Evolutionary conservation across 2,329 filamentous ascomycete species (phyloP), one percentile per base, ranked within the genome.

Genomic region (Furcasterigmium furcatum): DNA sequence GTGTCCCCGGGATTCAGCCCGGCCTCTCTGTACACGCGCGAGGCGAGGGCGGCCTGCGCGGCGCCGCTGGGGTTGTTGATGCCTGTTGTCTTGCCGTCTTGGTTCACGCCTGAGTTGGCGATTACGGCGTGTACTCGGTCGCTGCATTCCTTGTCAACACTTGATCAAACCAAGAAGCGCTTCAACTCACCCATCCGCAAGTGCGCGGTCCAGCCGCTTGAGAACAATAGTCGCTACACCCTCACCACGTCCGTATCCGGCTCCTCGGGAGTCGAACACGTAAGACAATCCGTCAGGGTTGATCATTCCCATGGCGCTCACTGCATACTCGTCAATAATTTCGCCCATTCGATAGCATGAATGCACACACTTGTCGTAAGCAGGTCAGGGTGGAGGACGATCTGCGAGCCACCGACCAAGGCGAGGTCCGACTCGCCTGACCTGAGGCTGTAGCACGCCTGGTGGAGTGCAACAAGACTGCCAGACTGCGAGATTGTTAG

Each of bases 161-260:
- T 7, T 7, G 24, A 27, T 7, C 24, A 27, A 7, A 7, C 12
- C 12, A 12, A 27, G 12, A 27, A 27, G 24, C 7, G 24, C 7
- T 27, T 7, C 7, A 27, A 27, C 24, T 7, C 12, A 27, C 24
- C 24, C 24, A 27, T 27, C 24, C 12, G 24, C 24, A 27, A 82
- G 45, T 0, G 80, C 80, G 2, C 66, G 57, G 5, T 55, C 59
- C 1, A 82, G 54, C 1, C 56, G 62, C 55, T 83, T 83, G 0
- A 84, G 51, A 0, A 82, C 58, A 0, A 83, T 50, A 0, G 64
- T 60, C 1, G 69, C 69, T 9, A 79, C 58, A 0, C 77, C 78
- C 43, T 83, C 80, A 1, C 62, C 63, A 10, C 62, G 49, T 3
- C 52, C 58, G 32, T 63, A 66, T 0, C 64, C 63, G 19, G 67